These are phyloP conservation scores for Lyophyllum atratum DNA, from an alignment of 768 basidiomycete genomes.

Conservation along the genomic window DNA sequence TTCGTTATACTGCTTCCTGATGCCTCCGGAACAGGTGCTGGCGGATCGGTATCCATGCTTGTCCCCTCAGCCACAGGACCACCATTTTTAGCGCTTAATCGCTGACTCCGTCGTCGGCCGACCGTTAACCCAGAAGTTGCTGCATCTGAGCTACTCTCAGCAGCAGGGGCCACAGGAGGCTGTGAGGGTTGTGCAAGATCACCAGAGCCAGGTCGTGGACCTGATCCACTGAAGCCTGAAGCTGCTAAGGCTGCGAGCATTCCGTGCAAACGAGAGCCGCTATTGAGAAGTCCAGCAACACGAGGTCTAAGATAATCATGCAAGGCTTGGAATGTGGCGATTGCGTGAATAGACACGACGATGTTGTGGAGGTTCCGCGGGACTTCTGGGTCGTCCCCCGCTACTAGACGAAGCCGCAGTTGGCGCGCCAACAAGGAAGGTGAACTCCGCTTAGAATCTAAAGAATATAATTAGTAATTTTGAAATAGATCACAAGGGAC, in stretches of 20 bases:
- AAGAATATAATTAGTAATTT: slow-evolving; percentile 2
- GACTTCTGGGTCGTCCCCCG: slow-evolving; percentile 85
- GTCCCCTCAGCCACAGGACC: slow-evolving; percentile 15
- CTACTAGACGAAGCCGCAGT: slow-evolving; percentile 85
- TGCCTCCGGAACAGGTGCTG: slow-evolving; percentile 14
- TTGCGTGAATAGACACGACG: slow-evolving; percentile 96
- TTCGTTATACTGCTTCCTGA: slow-evolving; percentile 5
- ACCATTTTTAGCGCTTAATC: slow-evolving; percentile 73
- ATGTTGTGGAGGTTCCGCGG: slow-evolving; percentile 87
- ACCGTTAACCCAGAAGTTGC: slow-evolving; percentile 40
- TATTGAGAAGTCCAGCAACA: slow-evolving; percentile 69
- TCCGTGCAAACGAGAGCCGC: slow-evolving; percentile 71
- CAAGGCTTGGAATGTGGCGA: slow-evolving; percentile 96
- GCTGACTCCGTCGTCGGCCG: slow-evolving; percentile 76
- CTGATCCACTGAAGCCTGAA: slow-evolving; percentile 63
- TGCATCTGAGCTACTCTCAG: slow-evolving; percentile 22
- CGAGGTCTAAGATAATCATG: slow-evolving; percentile 95
- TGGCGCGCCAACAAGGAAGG: slow-evolving; percentile 92
- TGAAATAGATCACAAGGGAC: neutral
- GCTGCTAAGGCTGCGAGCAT: slow-evolving; percentile 92
- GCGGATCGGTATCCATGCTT: slow-evolving; percentile 12
- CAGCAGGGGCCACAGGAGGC: slow-evolving; percentile 32
- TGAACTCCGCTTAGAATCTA: slow-evolving; percentile 89
- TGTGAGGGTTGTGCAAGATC: slow-evolving; percentile 32
- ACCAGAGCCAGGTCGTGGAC: slow-evolving; percentile 39